These are phyloP conservation scores for Alternaria dauci DNA, from an alignment of 2,329 filamentous ascomycete species.

Conservation along the genomic window DNA sequence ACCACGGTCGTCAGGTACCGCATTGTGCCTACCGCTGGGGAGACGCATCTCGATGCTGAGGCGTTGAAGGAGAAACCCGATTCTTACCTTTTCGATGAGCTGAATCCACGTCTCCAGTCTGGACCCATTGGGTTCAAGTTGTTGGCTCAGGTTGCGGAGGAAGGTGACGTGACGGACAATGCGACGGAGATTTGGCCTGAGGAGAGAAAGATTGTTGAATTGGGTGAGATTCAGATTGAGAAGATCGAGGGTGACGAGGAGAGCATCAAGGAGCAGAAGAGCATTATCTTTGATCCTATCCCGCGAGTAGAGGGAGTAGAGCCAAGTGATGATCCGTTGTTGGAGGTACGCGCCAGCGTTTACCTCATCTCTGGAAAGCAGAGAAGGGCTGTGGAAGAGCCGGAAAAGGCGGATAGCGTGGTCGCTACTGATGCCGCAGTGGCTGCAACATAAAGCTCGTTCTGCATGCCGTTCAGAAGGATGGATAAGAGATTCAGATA, in stretches of 20 bases:
- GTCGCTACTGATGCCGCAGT: slow-evolving; percentile 10
- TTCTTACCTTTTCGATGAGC: slow-evolving; percentile 61
- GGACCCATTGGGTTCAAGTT: slow-evolving; percentile 58
- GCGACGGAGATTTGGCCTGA: slow-evolving; percentile 64
- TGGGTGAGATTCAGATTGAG: slow-evolving; percentile 60
- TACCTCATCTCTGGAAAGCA: slow-evolving; percentile 65
- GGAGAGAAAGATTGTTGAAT: slow-evolving; percentile 58
- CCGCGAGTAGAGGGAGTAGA: slow-evolving; percentile 64
- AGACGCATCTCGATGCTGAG: slow-evolving; percentile 51
- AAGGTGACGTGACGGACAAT: slow-evolving; percentile 59
- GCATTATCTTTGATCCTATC: slow-evolving; percentile 66
- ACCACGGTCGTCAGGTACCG: slow-evolving; percentile 60
- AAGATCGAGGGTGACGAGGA: slow-evolving; percentile 52
- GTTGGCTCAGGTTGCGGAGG: slow-evolving; percentile 60
- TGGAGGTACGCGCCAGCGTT: slow-evolving; percentile 64
- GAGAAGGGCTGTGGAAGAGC: slow-evolving; percentile 55
- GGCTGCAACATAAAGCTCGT: slow-evolving; percentile 1
- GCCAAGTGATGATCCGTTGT: slow-evolving; percentile 62
- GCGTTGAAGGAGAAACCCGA: slow-evolving; percentile 50
- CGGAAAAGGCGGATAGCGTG: background rate
- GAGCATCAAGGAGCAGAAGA: slow-evolving; percentile 58
- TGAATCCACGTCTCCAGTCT: slow-evolving; percentile 49
- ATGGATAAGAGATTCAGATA: background rate
- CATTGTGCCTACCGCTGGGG: slow-evolving; percentile 57
- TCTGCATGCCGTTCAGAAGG: background rate